These are phyloP conservation scores for Komagataella kurtzmanii DNA, from an alignment of 805 yeast genomes.

Conservation along the genomic window DNA sequence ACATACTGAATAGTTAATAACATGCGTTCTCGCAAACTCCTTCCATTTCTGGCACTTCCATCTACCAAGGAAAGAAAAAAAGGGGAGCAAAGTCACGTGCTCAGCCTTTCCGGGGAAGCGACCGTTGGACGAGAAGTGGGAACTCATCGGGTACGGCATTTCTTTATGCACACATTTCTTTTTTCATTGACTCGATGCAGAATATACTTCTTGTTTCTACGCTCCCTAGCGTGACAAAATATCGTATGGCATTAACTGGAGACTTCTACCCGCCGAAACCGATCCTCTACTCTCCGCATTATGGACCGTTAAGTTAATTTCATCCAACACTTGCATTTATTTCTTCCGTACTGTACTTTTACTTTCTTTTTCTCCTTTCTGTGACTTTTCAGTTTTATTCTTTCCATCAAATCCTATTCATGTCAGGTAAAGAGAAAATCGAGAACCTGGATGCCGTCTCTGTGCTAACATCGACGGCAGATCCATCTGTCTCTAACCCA, in stretches of 20 bases:
- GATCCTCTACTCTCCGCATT: neutral
- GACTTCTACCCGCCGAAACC: neutral
- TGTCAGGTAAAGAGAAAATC: neutral
- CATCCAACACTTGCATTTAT: neutral
- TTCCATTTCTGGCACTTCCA: no score
- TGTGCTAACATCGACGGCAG: neutral
- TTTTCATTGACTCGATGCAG: neutral
- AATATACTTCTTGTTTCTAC: neutral
- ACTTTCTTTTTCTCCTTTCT: neutral
- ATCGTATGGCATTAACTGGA: neutral
- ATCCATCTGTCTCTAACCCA: neutral
- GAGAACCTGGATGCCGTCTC: neutral
- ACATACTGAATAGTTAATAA: neutral
- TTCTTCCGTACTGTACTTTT: neutral
- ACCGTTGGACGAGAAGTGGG: neutral
- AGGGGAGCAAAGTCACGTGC: neutral
- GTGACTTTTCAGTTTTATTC: conserved; percentile 4
- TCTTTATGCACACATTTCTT: neutral
- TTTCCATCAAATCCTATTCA: conserved; percentile 3
- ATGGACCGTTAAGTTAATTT: neutral
- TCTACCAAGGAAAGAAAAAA: no score
- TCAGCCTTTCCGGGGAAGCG: neutral
- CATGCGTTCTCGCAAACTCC: neutral
- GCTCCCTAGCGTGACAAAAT: neutral
- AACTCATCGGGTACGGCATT: neutral